These are phyloP conservation scores for Globisporangium okanoganense DNA, from an alignment of 352 stramenopile species.

Conservation along the genomic window DNA sequence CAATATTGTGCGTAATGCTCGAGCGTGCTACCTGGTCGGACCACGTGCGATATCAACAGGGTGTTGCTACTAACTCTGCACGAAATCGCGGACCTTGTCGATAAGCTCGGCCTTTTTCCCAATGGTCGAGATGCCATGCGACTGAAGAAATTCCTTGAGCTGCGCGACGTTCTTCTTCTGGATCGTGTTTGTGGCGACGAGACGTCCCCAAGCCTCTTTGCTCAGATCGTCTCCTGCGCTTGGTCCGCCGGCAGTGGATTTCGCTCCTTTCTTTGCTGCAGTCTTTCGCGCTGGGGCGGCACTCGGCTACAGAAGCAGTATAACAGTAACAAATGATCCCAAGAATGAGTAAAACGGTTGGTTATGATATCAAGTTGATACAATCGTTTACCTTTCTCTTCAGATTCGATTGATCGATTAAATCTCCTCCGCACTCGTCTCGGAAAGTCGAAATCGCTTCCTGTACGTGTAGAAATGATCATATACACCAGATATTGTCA, in stretches of 20 bases:
- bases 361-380: neutral
- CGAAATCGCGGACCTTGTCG: conserved; percentile 39
- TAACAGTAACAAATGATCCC: neutral
- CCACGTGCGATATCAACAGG: neutral
- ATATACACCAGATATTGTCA: neutral
- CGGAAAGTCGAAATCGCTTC: conserved; percentile 40
- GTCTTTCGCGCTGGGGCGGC: conserved; percentile 17
- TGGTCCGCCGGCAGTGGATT: conserved; percentile 13
- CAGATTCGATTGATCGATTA: conserved; percentile 40
- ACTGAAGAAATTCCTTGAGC: conserved; percentile 64
- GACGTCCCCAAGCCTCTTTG: conserved; percentile 42
- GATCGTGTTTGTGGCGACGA: conserved; percentile 43
- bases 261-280: conserved; percentile 39
- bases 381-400: conserved; percentile 44
- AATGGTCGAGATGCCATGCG: conserved; percentile 31
- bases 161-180: conserved; percentile 73
- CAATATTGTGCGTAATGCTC: too few relatives aligned
- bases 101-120: conserved; percentile 73
- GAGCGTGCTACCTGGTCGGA: too few relatives aligned
- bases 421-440: conserved; percentile 44
- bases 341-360: neutral
- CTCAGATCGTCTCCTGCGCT: conserved; percentile 36
- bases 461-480: conserved; percentile 15
- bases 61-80: conserved; percentile 17
- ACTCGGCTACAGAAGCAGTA: conserved; percentile 18